phyloP scores from a whole-genome alignment of 768 basidiomycete species.

The Tulasnella sp. region DNA sequence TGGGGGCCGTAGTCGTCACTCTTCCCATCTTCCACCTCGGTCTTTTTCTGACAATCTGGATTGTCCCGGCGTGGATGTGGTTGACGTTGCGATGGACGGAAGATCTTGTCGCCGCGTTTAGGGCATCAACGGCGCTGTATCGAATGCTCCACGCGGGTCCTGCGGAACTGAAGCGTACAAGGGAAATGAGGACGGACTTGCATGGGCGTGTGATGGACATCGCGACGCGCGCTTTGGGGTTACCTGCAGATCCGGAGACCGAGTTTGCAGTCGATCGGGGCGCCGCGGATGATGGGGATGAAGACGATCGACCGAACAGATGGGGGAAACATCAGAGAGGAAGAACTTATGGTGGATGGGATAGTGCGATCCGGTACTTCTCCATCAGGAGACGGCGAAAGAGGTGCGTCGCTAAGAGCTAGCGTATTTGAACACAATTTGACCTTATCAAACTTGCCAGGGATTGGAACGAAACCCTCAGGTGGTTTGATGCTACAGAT shows the following conservation, averaged over 20 bases:
- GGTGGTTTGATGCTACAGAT: constrained; percentile 72
- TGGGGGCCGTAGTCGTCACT: constrained; percentile 41
- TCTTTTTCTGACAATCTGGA: constrained; percentile 41
- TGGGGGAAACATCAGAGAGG: constrained; percentile 42
- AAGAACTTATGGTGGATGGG: constrained; percentile 24
- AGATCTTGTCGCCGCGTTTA: constrained; percentile 66
- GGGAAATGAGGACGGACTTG: constrained; percentile 43
- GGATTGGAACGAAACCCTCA: constrained; percentile 81
- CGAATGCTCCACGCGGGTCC: constrained; percentile 48
- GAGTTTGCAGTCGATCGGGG: constrained; percentile 34
- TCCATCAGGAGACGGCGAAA: constrained; percentile 68
- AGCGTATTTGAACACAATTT: neutral
- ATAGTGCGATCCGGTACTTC: constrained; percentile 62
- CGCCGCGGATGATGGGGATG: constrained; percentile 4
- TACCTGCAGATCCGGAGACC: constrained; percentile 59
- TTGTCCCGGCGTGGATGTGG: constrained; percentile 77
- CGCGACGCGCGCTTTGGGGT: constrained; percentile 43
- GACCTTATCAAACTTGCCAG: neutral
- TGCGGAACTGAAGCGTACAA: constrained; percentile 41
- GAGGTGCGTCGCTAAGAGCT: constrained; percentile 26
- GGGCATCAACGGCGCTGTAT: constrained; percentile 53
- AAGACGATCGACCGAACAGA: constrained; percentile 8
- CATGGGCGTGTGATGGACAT: constrained; percentile 56
- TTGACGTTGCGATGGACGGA: constrained; percentile 81
- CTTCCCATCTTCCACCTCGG: constrained; percentile 36